A percentile compares a stretch with the other conserved stretches of the same genome.
Conservation (phyloP, 768 basidiomycete genomes). For the Dioszegia hungarica region DNA sequence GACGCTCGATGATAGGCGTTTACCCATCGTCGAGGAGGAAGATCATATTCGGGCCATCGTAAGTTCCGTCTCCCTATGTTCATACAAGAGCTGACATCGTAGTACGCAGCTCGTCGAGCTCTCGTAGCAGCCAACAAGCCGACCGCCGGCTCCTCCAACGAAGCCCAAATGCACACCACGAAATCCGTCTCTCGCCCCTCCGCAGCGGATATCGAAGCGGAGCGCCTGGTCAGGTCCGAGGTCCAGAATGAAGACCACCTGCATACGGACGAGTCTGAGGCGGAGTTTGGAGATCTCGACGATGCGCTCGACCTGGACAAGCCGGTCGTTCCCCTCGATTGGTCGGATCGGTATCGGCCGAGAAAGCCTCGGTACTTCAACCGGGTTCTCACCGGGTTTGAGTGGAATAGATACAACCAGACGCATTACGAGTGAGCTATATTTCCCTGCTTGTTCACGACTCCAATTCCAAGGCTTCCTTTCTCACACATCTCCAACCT, state of each 20-base stretch:
- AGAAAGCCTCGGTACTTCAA: constrained; percentile 98
- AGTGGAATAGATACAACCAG: constrained; percentile 99
- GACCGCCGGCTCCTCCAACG: constrained; percentile 42
- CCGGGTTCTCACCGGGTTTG: constrained; percentile 96
- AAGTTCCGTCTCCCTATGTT: constrained; percentile 4
- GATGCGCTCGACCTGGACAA: constrained; percentile 65
- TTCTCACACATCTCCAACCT: too few species aligned
- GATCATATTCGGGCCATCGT: constrained; percentile 44
- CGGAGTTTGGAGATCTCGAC: constrained; percentile 67
- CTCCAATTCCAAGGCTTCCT: too few species aligned
- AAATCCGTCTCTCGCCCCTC: constrained; percentile 55
- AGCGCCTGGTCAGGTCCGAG: constrained; percentile 75
- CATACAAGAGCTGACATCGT: not conserved
- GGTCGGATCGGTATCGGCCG: constrained; percentile 98
- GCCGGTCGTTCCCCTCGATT: constrained; percentile 77
- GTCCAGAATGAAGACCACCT: constrained; percentile 38
- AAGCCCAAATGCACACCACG: constrained; percentile 28
- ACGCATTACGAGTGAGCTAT: constrained; percentile 71
- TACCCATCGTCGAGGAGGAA: constrained; percentile 67
- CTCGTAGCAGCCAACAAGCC: constrained; percentile 70
- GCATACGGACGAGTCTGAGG: constrained; percentile 33
- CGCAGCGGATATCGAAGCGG: constrained; percentile 68
- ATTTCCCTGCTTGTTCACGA: not conserved
- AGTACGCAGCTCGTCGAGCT: constrained; percentile 73
- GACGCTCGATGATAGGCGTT: constrained; percentile 69